A percentile compares a stretch with the other conserved stretches of the same genome.
These are phyloP conservation scores for Alternaria ventricosa DNA, from an alignment of 2,329 filamentous ascomycete genomes.

Conservation along the genomic window DNA sequence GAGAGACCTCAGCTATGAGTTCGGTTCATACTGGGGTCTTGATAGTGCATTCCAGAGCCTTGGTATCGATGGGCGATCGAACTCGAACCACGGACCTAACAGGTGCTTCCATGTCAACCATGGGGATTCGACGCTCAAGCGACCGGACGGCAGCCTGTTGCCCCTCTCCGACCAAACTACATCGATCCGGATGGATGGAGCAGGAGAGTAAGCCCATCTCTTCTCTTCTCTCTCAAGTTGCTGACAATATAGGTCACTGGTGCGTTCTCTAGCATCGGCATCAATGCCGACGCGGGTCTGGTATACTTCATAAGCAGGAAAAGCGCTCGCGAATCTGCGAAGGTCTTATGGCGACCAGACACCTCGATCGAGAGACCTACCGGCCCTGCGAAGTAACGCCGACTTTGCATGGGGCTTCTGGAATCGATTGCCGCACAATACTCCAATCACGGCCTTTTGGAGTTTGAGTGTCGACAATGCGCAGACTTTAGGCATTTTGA, in stretches of 20 bases:
- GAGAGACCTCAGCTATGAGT: background rate
- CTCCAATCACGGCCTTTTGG: background rate
- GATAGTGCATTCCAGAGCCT: background rate
- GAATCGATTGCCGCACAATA: background rate
- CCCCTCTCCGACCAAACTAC: background rate
- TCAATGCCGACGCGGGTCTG: slow-evolving; percentile 1
- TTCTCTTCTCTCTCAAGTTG: background rate
- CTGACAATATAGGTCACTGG: slow-evolving; percentile 1
- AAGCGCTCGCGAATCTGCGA: background rate
- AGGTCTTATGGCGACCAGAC: background rate
- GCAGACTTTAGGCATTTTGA: background rate
- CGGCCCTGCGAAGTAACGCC: background rate
- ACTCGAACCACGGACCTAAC: background rate
- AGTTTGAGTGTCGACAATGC: background rate
- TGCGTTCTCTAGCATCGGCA: slow-evolving; percentile 1
- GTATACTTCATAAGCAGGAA: slow-evolving; percentile 3
- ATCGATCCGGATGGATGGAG: background rate
- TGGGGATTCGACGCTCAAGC: background rate
- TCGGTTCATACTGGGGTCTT: background rate
- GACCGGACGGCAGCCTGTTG: background rate
- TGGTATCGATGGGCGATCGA: background rate
- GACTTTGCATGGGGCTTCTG: slow-evolving; percentile 11
- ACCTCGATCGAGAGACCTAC: background rate
- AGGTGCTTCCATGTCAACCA: background rate
- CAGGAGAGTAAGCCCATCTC: background rate